Base-by-base conservation (phyloP, 306 rosid species). In the Hylodesmum podocarpum region DNA sequence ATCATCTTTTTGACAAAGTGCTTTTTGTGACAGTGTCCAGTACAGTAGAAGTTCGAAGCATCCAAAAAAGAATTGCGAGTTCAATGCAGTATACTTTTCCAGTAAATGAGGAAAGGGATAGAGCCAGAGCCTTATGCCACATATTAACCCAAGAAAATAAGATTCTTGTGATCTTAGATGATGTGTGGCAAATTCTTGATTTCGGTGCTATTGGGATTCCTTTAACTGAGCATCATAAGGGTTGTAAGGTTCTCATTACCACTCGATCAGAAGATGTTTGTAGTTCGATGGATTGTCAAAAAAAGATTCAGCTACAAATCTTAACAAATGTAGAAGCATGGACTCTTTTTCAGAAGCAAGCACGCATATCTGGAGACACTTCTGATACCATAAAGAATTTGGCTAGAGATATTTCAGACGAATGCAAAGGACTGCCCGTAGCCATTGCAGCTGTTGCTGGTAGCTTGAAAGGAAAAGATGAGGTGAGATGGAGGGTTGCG, bases 111-210 rank as follows among this genome's bases (percentile, higher is more conserved):
- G 74, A 66, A 3, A 16, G 0, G 0, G 33, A 28, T 7, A 41
- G 64, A 24, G 54, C 55, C 1, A 16, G 0, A n/a, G 0, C 2
- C 5, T 4, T 77, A 10, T 41, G 31, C 44, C 12, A 0, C 4
- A 41, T 36, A 18, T 28, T 78, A 28, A 18, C 9, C 5, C 1
- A 3, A 0, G 11, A 18, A 14, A 29, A 29, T 8, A 68, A 19
- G 27, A 11, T 68, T 11, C 82, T 78, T 4, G 11, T 78, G 25
- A 78, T 78, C 7, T 28, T 68, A 1, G 76, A 78, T 78, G 76
- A 78, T 22, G 50, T 67, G 0, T 78, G 76, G 82, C 19, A 8
- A 4, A 8, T 8, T 13, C 70, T 68, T 6, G 2, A 40, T 22
- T 3, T 61, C 19, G 3, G 7, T 8, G 29, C 3, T 27, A 8